These are phyloP conservation scores for Mycosarcoma maydis DNA, from an alignment of 1,284 basidiomycete genomes.

Conservation along the genomic window DNA sequence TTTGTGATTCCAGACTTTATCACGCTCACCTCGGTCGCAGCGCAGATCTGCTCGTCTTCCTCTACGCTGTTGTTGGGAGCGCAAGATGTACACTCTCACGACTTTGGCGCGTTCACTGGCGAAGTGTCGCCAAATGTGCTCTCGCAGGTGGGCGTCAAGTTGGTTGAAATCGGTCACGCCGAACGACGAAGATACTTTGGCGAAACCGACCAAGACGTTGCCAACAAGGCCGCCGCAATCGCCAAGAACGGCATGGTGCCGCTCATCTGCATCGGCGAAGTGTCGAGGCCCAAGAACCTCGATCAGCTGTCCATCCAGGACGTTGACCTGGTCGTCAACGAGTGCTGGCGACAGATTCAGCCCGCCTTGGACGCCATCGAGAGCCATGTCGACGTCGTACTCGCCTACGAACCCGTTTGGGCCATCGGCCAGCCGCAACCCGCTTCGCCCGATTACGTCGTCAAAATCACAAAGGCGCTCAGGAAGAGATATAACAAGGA, in stretches of 20 bases:
- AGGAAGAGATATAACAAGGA: constrained; percentile 36
- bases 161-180: constrained; percentile 64
- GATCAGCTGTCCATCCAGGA: constrained; percentile 19
- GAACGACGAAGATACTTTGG: constrained; percentile 57
- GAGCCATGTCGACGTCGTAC: constrained; percentile 33
- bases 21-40: constrained; percentile 35
- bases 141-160: constrained; percentile 48
- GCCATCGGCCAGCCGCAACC: constrained; percentile 59
- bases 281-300: constrained; percentile 35
- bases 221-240: constrained; percentile 50
- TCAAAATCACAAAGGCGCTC: constrained; percentile 57
- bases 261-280: constrained; percentile 61
- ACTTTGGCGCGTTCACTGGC: constrained; percentile 58
- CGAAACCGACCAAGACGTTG: constrained; percentile 57
- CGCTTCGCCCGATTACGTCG: constrained; percentile 56
- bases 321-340: constrained; percentile 42
- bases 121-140: constrained; percentile 59
- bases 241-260: constrained; percentile 50
- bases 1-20: constrained; percentile 64
- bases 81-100: constrained; percentile 54
- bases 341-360: constrained; percentile 58
- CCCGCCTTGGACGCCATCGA: constrained; percentile 41
- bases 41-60: constrained; percentile 15
- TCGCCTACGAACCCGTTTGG: constrained; percentile 65
- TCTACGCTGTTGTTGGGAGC: constrained; percentile 50